phyloP scores from a whole-genome alignment of 176 grass and related monocot genomes.

The sorghum (Sorghum bicolor) region DNA sequence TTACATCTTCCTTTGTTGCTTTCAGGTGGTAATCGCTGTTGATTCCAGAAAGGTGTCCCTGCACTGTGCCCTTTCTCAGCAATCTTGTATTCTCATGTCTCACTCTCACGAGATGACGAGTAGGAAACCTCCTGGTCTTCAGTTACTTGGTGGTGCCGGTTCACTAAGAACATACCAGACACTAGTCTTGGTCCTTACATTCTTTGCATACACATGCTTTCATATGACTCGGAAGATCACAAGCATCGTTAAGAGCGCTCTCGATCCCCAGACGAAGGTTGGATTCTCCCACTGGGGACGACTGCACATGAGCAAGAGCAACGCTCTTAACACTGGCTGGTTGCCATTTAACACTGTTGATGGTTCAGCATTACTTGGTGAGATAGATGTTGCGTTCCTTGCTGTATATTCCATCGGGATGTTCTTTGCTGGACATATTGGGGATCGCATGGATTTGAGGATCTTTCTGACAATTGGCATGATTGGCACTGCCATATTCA shows the following conservation, averaged over 20 bases:
- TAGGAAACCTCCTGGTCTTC: conserved; percentile 44
- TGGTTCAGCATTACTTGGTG: conserved; percentile 57
- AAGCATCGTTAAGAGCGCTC: conserved; percentile 74
- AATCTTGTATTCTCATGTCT: conserved; percentile 33
- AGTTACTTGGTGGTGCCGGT: conserved; percentile 19
- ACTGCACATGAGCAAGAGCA: conserved; percentile 6
- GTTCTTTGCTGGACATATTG: conserved; percentile 84
- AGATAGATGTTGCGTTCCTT: conserved; percentile 77
- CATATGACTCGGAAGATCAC: conserved; percentile 73
- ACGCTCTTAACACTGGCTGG: conserved; percentile 43
- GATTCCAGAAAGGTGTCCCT: background rate
- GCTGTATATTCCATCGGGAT: conserved; percentile 73
- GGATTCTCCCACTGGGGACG: conserved; percentile 43
- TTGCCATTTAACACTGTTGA: conserved; percentile 56
- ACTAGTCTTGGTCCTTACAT: conserved; percentile 71
- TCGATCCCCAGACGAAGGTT: conserved; percentile 58
- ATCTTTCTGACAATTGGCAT: conserved; percentile 81
- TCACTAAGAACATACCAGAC: conserved; percentile 42
- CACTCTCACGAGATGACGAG: conserved; percentile 10
- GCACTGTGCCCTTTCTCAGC: background rate
- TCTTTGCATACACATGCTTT: conserved; percentile 72
- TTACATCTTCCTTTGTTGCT: conserved; percentile 15
- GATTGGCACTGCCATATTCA: conserved; percentile 72
- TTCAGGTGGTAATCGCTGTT: conserved; percentile 34
- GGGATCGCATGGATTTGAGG: conserved; percentile 70